Percentiles rank a stretch among this genome's conserved stretches.
phyloP scores from a whole-genome alignment of 163 green algal species.

The Scenedesmus sp. region DNA sequence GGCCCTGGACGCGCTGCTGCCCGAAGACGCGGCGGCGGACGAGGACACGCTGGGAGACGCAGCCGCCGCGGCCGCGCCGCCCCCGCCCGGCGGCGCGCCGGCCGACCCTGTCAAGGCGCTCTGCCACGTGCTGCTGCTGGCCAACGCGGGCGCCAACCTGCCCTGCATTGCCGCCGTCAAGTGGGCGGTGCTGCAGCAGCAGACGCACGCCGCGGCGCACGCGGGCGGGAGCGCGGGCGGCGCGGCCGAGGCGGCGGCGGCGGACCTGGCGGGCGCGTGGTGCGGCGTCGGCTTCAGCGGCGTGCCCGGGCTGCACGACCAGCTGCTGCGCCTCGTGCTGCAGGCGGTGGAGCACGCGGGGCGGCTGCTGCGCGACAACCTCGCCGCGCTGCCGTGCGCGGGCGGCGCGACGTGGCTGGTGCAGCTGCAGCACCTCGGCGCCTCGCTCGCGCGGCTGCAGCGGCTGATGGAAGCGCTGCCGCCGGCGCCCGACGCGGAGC shows the following conservation, averaged over 20 bases:
- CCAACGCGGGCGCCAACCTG: neutral
- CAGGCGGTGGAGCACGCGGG: constrained; percentile 5
- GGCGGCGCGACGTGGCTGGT: constrained; percentile 24
- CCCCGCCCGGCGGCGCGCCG: constrained; percentile 29
- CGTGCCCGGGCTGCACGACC: constrained; percentile 11
- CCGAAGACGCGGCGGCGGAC: neutral
- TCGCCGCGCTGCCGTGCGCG: neutral
- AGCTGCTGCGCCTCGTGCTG: constrained; percentile 29
- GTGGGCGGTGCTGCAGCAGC: neutral
- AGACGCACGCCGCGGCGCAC: no score
- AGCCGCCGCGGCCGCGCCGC: neutral
- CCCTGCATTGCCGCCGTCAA: constrained; percentile 24
- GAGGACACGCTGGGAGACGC: neutral
- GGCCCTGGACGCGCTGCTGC: neutral
- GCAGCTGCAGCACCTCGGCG: constrained; percentile 36
- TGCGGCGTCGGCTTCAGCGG: constrained; percentile 16
- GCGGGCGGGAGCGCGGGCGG: neutral
- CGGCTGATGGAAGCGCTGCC: neutral
- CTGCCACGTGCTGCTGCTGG: constrained; percentile 29
- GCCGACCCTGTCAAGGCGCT: constrained; percentile 12
- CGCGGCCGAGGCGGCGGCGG: constrained; percentile 6
- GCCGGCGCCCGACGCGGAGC: no score
- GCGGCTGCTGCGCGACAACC: neutral
- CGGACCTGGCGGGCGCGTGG: constrained; percentile 14
- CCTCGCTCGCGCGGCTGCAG: constrained; percentile 3